A percentile compares a stretch with the other conserved stretches of the same genome.
Evolutionary conservation across 2,329 filamentous ascomycete genomes (phyloP).

Genomic region (Curvularia lunata): DNA sequence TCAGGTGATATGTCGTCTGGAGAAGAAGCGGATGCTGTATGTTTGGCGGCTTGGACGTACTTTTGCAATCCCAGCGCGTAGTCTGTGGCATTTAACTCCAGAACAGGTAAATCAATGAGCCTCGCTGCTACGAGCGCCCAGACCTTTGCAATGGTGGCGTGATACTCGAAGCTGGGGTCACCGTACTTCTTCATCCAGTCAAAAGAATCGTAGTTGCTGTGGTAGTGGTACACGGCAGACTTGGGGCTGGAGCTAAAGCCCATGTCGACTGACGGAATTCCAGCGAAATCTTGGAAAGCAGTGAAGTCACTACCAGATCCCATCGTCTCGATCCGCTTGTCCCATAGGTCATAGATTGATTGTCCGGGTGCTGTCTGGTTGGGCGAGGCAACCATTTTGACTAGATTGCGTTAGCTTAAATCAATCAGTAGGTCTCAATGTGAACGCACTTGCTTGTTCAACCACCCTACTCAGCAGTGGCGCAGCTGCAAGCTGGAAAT

Average conservation of each 20-base stretch:
- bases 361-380: constrained; percentile 76
- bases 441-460: constrained; percentile 62
- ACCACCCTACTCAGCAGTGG: constrained; percentile 78
- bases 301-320: constrained; percentile 60
- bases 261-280: constrained; percentile 57
- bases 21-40: constrained; percentile 32
- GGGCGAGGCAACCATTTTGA: constrained; percentile 53
- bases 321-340: constrained; percentile 62
- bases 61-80: constrained; percentile 52
- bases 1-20: constrained; percentile 32
- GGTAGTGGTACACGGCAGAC: constrained; percentile 72
- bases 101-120: constrained; percentile 55
- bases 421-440: not conserved
- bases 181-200: constrained; percentile 83
- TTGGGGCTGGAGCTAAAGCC: constrained; percentile 51
- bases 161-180: constrained; percentile 67
- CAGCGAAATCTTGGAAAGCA: constrained; percentile 60
- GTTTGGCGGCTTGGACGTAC: constrained; percentile 53
- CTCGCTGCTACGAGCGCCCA: constrained; percentile 55
- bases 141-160: constrained; percentile 57
- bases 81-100: constrained; percentile 56
- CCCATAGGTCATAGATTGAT: constrained; percentile 70
- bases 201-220: constrained; percentile 84
- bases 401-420: constrained; percentile 26
- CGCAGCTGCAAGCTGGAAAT: constrained; percentile 71